Evolutionary conservation across 2,329 filamentous ascomycete genomes (phyloP).

Genomic region (Acrocalymma vagum): DNA sequence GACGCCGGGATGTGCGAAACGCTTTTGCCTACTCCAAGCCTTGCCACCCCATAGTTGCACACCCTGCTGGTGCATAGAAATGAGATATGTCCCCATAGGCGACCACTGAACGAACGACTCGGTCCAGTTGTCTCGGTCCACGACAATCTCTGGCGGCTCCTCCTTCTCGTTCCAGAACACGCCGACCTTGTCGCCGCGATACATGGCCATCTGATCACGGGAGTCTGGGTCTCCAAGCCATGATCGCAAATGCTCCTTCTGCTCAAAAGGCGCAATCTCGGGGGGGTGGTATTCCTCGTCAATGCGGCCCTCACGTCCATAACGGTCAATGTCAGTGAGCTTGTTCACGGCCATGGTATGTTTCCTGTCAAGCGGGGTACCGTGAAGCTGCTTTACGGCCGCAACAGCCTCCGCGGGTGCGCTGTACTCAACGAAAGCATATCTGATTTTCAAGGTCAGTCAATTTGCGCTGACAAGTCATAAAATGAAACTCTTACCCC

Average conservation of each 20-base stretch:
- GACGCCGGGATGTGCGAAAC: conserved; percentile 94
- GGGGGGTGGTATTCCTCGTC: conserved; percentile 90
- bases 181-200: conserved; percentile 87
- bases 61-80: conserved; percentile 94
- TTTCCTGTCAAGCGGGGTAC: conserved; percentile 91
- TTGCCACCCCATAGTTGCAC: conserved; percentile 96
- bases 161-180: conserved; percentile 99
- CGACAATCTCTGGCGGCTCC: conserved; percentile 84
- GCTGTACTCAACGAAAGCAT: conserved; percentile 96
- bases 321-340: conserved; percentile 96
- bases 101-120: conserved; percentile 99
- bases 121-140: conserved; percentile 96
- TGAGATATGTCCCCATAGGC: conserved; percentile 90
- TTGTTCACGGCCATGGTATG: conserved; percentile 97
- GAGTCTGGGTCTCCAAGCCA: conserved; percentile 90
- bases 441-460: conserved; percentile 64
- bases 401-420: conserved; percentile 88
- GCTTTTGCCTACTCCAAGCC: conserved; percentile 88
- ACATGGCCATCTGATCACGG: conserved; percentile 96
- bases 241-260: conserved; percentile 94
- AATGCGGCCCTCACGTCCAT: conserved; percentile 90
- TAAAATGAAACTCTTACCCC: conserved; percentile 63
- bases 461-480: conserved; percentile 1
- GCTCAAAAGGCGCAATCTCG: conserved; percentile 81
- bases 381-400: conserved; percentile 88